Evolutionary conservation across 2,329 filamentous ascomycete genomes (phyloP).

Genomic region (Stachybotrys echinatus): DNA sequence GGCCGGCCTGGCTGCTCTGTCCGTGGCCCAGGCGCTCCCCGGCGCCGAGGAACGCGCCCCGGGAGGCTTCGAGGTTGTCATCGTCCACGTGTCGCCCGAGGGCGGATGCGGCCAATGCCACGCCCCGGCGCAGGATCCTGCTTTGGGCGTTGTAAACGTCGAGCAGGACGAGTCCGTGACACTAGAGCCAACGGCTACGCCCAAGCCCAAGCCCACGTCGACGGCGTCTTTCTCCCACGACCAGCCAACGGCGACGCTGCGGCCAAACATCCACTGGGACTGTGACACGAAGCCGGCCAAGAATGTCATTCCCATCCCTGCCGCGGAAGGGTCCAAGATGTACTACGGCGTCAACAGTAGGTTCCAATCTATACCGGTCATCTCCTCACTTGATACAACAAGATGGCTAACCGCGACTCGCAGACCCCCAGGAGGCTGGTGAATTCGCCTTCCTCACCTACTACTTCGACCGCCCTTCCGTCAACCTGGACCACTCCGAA

Average conservation of each 20-base stretch:
- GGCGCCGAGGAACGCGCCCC: not conserved
- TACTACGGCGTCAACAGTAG: constrained; percentile 14
- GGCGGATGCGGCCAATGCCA: not conserved
- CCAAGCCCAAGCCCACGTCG: not conserved
- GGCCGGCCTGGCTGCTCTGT: not conserved
- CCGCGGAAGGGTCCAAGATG: constrained; percentile 13
- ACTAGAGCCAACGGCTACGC: not conserved
- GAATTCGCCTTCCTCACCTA: constrained; percentile 20
- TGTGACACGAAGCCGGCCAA: constrained; percentile 12
- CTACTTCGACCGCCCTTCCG: constrained; percentile 18
- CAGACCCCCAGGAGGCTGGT: constrained; percentile 14
- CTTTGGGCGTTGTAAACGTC: not conserved
- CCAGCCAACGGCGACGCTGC: not conserved
- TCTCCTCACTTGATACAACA: too few relatives aligned
- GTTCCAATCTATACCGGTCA: not conserved
- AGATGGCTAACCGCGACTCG: not conserved
- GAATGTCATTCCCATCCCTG: constrained; percentile 16
- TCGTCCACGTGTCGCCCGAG: not conserved
- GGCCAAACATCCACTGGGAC: constrained; percentile 15
- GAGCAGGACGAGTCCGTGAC: not conserved
- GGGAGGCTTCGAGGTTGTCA: constrained; percentile 1
- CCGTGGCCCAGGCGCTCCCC: not conserved
- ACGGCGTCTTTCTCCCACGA: not conserved
- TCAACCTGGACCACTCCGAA: constrained; percentile 22
- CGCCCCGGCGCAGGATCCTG: not conserved